Base-by-base conservation (phyloP, 331 rosid species). In the Rhamnella rubrinervis region DNA sequence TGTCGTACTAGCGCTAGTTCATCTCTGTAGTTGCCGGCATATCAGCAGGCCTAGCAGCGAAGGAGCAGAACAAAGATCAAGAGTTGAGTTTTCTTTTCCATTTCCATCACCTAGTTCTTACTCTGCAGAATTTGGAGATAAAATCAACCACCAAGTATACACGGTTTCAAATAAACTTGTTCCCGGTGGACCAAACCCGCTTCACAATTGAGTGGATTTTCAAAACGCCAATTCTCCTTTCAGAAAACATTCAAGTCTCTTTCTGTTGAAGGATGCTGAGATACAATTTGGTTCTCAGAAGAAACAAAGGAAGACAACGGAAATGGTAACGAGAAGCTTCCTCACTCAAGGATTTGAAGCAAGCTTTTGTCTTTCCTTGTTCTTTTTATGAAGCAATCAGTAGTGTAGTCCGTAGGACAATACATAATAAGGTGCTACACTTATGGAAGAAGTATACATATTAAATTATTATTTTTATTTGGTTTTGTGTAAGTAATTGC, bases 161-260 rank as follows among this genome's bases (percentile, higher is more conserved):
- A 67, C 63, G 56, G 85, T 82, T 73, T 79, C 85, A 44, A 85
- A 21, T 62, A 28, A 80, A 70, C 55, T 81, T 26, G 84, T 80
- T 67, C 89, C 92, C 6, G 81, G 82, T 63, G 92, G 92, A 72
- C 89, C 92, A 72, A 84, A 87, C 59, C 89, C 87, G 67, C 89
- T 87, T 84, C 92, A 87, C 77, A 87, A 85, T 47, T 85, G 71
- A 83, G 56, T 23, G 13, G 15, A 61, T 62, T 71, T 52, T 71
- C 44, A 18, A n/a, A 14, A 31, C 7, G 12, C 46, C 46, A 60
- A 59, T 62, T 20, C 52, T 62, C 37, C 38, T 62, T 31, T 31
- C 35, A 31, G 35, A 31, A 31, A 31, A 31, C 35, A 31, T 4
- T 3, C 35, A 31, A 31, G 35, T 4, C 35, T 31, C 35, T 31